Percentiles rank a stretch among this genome's conserved stretches.
Evolutionary conservation across 768 basidiomycete genomes (phyloP).

Genomic region (Leccinum incarnatum): DNA sequence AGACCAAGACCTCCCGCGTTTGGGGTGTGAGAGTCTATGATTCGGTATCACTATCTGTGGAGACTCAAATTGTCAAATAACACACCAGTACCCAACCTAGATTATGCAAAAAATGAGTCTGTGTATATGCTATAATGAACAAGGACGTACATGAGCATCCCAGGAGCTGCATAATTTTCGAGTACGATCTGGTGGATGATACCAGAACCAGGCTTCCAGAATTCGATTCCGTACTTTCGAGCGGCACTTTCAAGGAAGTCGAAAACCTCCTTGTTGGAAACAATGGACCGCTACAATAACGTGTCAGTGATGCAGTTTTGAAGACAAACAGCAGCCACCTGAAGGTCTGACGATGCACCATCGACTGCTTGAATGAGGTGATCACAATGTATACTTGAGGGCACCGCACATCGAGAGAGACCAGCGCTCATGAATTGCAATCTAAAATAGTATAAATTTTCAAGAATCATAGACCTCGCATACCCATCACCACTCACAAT

Average conservation of each 20-base stretch:
- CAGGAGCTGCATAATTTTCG: constrained; percentile 96
- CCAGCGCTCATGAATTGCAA: constrained; percentile 99
- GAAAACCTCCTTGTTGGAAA: constrained; percentile 93
- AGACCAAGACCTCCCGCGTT: constrained; percentile 97
- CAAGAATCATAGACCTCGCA: neutral
- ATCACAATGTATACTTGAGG: constrained; percentile 94
- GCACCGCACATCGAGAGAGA: constrained; percentile 77
- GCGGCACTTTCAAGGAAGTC: constrained; percentile 94
- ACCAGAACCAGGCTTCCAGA: constrained; percentile 89
- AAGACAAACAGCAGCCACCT: constrained; percentile 43
- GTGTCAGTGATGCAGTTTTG: neutral
- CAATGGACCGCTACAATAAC: constrained; percentile 65
- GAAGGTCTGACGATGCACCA: constrained; percentile 82
- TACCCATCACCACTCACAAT: constrained; percentile 45
- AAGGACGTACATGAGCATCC: constrained; percentile 76
- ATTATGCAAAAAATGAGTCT: constrained; percentile 4
- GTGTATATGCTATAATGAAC: neutral
- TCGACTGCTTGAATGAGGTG: constrained; percentile 94
- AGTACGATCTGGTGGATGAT: constrained; percentile 98
- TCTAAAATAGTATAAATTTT: constrained; percentile 36
- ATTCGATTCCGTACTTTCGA: constrained; percentile 91
- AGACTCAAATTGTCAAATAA: neutral
- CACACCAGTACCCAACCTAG: constrained; percentile 79
- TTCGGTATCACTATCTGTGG: constrained; percentile 1
- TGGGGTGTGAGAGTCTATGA: constrained; percentile 92